These are phyloP conservation scores for Kazachstania kunashirensis DNA, from an alignment of 805 yeast genomes.

Conservation along the genomic window DNA sequence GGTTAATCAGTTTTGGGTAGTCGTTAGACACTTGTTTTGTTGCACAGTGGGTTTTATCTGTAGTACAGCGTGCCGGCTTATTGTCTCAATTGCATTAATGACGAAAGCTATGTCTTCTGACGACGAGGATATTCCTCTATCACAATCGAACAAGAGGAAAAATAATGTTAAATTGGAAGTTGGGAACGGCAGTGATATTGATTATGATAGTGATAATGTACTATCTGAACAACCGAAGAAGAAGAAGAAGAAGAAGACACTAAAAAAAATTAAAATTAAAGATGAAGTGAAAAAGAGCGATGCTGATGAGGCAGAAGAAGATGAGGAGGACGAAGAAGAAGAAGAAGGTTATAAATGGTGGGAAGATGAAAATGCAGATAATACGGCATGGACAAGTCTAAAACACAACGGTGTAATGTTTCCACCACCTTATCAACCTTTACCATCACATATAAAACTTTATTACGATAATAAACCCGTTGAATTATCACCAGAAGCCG, in stretches of 20 bases:
- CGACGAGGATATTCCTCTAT: slow-evolving; percentile 5
- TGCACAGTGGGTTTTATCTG: too few relatives aligned
- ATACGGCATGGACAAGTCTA: slow-evolving; percentile 72
- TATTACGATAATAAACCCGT: slow-evolving; percentile 73
- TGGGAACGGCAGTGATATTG: not conserved
- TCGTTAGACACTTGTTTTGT: too few relatives aligned
- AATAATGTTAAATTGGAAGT: not conserved
- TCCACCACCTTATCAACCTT: slow-evolving; percentile 84
- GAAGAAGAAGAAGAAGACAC: slow-evolving; percentile 9
- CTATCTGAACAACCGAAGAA: slow-evolving; percentile 11
- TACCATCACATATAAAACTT: slow-evolving; percentile 68
- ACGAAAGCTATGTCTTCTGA: not conserved
- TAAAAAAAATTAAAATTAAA: slow-evolving; percentile 2
- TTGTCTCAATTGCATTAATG: not conserved
- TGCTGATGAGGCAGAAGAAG: slow-evolving; percentile 2
- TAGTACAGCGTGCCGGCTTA: too few relatives aligned
- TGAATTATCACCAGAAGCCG: slow-evolving; percentile 67
- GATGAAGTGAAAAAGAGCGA: not conserved
- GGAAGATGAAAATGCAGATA: slow-evolving; percentile 68
- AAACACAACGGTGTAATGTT: slow-evolving; percentile 87
- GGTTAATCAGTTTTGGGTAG: too few relatives aligned
- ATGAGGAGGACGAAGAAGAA: slow-evolving; percentile 6
- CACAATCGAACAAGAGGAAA: slow-evolving; percentile 1
- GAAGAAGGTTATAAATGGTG: slow-evolving; percentile 72
- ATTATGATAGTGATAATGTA: slow-evolving; percentile 23